These are phyloP conservation scores for Parmelia sp. DNA, from an alignment of 495 filamentous ascomycete species.

Conservation along the genomic window DNA sequence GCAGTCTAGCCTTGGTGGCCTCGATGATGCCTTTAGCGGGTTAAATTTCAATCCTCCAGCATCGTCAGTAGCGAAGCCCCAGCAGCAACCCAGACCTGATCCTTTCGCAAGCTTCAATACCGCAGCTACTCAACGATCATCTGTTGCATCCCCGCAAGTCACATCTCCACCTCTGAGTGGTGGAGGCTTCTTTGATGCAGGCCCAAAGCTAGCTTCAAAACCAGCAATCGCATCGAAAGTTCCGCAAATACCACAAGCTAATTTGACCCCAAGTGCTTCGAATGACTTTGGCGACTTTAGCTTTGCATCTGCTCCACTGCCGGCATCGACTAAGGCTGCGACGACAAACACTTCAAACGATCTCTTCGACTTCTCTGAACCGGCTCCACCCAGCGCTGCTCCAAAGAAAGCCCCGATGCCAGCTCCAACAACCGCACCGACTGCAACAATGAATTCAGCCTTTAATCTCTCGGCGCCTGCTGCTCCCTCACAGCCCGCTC, in stretches of 20 bases:
- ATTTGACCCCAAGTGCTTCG: conserved; percentile 38
- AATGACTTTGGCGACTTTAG: conserved; percentile 49
- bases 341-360: conserved; percentile 50
- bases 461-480: conserved; percentile 69
- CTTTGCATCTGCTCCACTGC: conserved; percentile 40
- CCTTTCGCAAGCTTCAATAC: conserved; percentile 67
- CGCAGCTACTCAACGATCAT: conserved; percentile 45
- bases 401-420: conserved; percentile 40
- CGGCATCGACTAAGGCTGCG: conserved; percentile 38
- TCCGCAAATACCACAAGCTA: conserved; percentile 32
- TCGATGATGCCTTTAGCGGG: conserved; percentile 83
- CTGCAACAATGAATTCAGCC: conserved; percentile 50
- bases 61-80: conserved; percentile 45
- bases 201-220: conserved; percentile 45
- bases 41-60: conserved; percentile 63
- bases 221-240: conserved; percentile 42
- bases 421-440: conserved; percentile 37
- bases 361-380: conserved; percentile 73
- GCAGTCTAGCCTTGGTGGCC: conserved; percentile 56
- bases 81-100: conserved; percentile 50
- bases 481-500: conserved; percentile 36
- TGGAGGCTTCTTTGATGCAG: conserved; percentile 72
- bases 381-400: conserved; percentile 43
- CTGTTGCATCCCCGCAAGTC: conserved; percentile 45
- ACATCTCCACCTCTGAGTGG: conserved; percentile 52